These are phyloP conservation scores for Globisporangium radiosum DNA, from an alignment of 352 stramenopile species.

Conservation along the genomic window DNA sequence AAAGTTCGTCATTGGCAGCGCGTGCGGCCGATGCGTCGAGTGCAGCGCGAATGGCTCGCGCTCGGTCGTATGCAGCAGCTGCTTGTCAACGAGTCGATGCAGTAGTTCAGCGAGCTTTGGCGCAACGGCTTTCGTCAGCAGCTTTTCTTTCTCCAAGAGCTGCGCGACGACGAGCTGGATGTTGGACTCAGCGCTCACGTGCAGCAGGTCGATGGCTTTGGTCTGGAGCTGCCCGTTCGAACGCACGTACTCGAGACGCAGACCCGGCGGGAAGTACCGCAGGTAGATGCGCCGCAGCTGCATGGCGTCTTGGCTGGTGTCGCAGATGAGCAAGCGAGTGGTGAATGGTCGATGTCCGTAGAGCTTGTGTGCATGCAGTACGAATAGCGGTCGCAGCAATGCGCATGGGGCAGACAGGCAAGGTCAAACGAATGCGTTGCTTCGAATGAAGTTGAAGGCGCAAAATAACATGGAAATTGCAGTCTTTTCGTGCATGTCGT, in stretches of 20 bases:
- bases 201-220: constrained; percentile 61
- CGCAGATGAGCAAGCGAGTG: not conserved
- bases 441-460: no score
- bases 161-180: constrained; percentile 41
- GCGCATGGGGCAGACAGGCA: no score
- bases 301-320: constrained; percentile 22
- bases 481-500: no score
- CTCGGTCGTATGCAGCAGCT: constrained; percentile 29
- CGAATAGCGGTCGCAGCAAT: no score
- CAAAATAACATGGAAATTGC: no score
- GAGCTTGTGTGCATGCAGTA: no score
- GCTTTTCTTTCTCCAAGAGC: constrained; percentile 44
- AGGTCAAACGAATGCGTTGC: no score
- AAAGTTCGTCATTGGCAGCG: constrained; percentile 68
- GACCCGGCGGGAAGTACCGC: constrained; percentile 61
- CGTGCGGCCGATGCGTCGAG: constrained; percentile 43
- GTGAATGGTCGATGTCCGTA: no score
- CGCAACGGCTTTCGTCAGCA: constrained; percentile 38
- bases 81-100: constrained; percentile 67
- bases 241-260: constrained; percentile 57
- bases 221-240: constrained; percentile 34
- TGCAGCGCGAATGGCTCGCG: constrained; percentile 23
- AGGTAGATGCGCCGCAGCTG: constrained; percentile 59
- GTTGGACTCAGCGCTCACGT: constrained; percentile 67
- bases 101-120: constrained; percentile 54